Evolutionary conservation across 192 early-diverging fungal genomes (phyloP).

Genomic region (Chytriomyces sp.): DNA sequence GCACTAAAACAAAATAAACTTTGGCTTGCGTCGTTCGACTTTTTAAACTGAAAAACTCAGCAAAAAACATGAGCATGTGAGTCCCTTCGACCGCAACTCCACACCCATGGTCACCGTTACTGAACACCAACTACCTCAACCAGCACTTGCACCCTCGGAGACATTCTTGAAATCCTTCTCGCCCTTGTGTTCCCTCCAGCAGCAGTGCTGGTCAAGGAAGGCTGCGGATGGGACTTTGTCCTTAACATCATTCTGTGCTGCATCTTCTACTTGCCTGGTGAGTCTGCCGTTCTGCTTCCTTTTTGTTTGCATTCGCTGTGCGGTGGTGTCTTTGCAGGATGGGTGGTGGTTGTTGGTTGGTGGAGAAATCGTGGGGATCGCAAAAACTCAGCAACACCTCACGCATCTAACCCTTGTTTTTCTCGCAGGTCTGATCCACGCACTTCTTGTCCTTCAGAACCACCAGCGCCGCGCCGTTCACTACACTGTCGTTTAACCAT

Average conservation of each 20-base stretch:
- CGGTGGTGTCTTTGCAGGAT: too few relatives aligned
- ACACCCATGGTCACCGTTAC: not conserved
- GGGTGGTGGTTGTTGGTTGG: too few relatives aligned
- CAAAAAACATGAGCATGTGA: slow-evolving; percentile 6
- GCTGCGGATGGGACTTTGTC: slow-evolving; percentile 36
- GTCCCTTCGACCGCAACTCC: not conserved
- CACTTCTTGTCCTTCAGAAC: slow-evolving; percentile 32
- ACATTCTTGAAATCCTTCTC: slow-evolving; percentile 32
- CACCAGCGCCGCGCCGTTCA: slow-evolving; percentile 37
- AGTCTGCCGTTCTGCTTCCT: not conserved
- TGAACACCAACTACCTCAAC: not conserved
- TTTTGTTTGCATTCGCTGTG: too few relatives aligned
- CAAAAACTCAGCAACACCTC: too few relatives aligned
- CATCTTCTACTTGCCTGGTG: slow-evolving; percentile 17
- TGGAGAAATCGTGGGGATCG: too few relatives aligned
- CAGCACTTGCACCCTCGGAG: slow-evolving; percentile 35
- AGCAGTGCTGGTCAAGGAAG: slow-evolving; percentile 34
- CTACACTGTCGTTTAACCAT: slow-evolving; percentile 26
- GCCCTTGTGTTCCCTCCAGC: slow-evolving; percentile 15
- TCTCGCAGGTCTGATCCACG: slow-evolving; percentile 27
- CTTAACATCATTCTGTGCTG: slow-evolving; percentile 30
- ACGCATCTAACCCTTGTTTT: not conserved
- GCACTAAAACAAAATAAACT: too few relatives aligned
- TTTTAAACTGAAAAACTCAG: not conserved
- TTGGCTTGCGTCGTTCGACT: too few relatives aligned